phyloP scores from a whole-genome alignment of 768 basidiomycete species.

The Lactifluus volemus region DNA sequence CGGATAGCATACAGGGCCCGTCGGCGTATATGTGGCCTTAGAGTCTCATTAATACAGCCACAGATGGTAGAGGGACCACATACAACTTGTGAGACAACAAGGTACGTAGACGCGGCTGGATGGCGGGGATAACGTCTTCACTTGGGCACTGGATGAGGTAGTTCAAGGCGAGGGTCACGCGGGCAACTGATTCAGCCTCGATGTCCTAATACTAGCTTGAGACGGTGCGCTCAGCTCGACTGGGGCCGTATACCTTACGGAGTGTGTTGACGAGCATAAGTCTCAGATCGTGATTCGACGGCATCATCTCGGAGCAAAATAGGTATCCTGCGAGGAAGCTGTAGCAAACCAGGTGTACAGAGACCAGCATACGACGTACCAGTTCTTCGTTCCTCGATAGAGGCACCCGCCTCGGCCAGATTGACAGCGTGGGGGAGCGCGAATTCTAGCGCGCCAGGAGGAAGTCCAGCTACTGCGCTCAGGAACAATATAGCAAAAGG shows the following conservation, averaged over 20 bases:
- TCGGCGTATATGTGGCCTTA: constrained; percentile 4
- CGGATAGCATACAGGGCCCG: constrained; percentile 11
- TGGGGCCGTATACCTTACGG: constrained; percentile 48
- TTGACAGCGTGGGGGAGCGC: constrained; percentile 71
- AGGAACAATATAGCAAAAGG: constrained; percentile 63
- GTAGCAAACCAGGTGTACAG: neutral
- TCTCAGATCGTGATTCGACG: constrained; percentile 54
- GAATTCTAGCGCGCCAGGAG: constrained; percentile 47
- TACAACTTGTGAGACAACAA: constrained; percentile 70
- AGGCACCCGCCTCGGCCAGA: constrained; percentile 60
- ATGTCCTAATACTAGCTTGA: constrained; percentile 49
- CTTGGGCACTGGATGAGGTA: constrained; percentile 52
- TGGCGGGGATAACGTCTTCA: constrained; percentile 66
- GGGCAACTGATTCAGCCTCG: constrained; percentile 44
- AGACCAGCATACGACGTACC: constrained; percentile 31
- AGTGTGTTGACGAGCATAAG: constrained; percentile 84
- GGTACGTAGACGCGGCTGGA: constrained; percentile 54
- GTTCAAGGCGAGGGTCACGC: constrained; percentile 67
- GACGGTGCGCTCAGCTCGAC: neutral
- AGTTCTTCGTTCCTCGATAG: constrained; percentile 55
- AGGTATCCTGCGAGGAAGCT: constrained; percentile 49
- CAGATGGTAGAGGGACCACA: constrained; percentile 34
- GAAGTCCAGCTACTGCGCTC: constrained; percentile 35
- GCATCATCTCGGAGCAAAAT: constrained; percentile 70
- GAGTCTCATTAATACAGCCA: neutral